Conservation (phyloP, 441 rosid species). For the Populus trichocarpa region DNA sequence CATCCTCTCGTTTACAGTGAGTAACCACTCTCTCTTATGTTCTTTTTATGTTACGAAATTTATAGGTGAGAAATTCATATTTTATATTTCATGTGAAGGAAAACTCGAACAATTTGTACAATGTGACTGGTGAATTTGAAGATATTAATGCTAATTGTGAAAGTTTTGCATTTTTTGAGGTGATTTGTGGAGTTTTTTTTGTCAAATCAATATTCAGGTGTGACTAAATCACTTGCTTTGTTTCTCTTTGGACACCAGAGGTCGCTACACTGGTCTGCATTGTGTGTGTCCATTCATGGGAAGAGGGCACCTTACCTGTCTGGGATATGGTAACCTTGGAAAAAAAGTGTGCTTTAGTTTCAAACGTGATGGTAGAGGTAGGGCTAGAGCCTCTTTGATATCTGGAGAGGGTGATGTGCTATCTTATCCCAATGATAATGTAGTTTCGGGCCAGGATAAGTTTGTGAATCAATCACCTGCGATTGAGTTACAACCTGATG, state of each 20-base stretch:
- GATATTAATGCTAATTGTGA: background rate
- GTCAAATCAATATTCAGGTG: background rate
- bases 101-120: background rate
- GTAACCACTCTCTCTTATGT: constrained; percentile 1
- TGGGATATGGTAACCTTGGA: constrained; percentile 7
- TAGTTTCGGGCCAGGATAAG: constrained; percentile 19
- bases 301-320: constrained; percentile 19
- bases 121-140: background rate
- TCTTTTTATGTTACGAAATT: background rate
- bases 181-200: background rate
- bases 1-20: constrained; percentile 31
- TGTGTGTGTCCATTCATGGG: constrained; percentile 13
- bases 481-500: constrained; percentile 49
- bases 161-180: background rate
- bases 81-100: background rate
- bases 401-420: constrained; percentile 53
- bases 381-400: constrained; percentile 36
- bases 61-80: background rate
- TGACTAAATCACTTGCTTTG: background rate
- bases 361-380: constrained; percentile 27
- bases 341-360: constrained; percentile 28
- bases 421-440: constrained; percentile 39
- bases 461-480: constrained; percentile 21
- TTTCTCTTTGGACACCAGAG: constrained; percentile 9
- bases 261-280: constrained; percentile 20